A percentile compares a stretch with the other conserved stretches of the same genome.
Conservation (phyloP, 2,329 filamentous ascomycete species). For the Aspergillus calidoustus region DNA sequence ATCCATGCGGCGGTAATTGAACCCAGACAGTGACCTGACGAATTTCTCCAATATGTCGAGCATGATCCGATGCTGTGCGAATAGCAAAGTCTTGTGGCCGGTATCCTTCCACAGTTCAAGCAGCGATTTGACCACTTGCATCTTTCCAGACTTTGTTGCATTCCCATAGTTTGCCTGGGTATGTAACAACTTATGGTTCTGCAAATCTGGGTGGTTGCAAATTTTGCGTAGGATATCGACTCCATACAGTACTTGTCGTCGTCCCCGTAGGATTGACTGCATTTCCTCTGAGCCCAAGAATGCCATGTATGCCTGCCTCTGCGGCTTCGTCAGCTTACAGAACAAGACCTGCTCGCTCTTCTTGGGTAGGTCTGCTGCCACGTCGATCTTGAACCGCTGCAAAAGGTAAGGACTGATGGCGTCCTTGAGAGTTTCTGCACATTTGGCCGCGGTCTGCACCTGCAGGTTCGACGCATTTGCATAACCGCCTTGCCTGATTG, state of each 20-base stretch:
- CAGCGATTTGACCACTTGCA: conserved; percentile 89
- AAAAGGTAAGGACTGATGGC: conserved; percentile 91
- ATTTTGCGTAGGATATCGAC: conserved; percentile 94
- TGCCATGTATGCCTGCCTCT: conserved; percentile 77
- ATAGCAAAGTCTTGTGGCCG: conserved; percentile 93
- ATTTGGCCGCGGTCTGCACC: conserved; percentile 91
- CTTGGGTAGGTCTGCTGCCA: conserved; percentile 89
- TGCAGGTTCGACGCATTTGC: conserved; percentile 93
- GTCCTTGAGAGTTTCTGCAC: conserved; percentile 90
- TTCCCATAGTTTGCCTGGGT: conserved; percentile 73
- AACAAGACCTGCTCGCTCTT: conserved; percentile 97
- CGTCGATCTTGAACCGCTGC: conserved; percentile 90
- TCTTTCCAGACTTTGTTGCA: conserved; percentile 83
- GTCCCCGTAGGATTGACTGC: conserved; percentile 75
- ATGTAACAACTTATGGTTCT: conserved; percentile 66
- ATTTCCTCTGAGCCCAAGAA: conserved; percentile 86
- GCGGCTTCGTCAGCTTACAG: conserved; percentile 82
- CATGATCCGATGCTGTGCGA: conserved; percentile 94
- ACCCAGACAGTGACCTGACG: conserved; percentile 66
- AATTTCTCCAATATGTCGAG: conserved; percentile 90
- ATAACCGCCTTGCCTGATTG: conserved; percentile 91
- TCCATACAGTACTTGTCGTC: conserved; percentile 80
- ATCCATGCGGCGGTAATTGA: conserved; percentile 89
- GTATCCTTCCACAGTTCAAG: conserved; percentile 86
- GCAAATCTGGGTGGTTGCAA: conserved; percentile 93